Conservation (phyloP, 495 filamentous ascomycete genomes). For the Penicillium atrosanguineum region DNA sequence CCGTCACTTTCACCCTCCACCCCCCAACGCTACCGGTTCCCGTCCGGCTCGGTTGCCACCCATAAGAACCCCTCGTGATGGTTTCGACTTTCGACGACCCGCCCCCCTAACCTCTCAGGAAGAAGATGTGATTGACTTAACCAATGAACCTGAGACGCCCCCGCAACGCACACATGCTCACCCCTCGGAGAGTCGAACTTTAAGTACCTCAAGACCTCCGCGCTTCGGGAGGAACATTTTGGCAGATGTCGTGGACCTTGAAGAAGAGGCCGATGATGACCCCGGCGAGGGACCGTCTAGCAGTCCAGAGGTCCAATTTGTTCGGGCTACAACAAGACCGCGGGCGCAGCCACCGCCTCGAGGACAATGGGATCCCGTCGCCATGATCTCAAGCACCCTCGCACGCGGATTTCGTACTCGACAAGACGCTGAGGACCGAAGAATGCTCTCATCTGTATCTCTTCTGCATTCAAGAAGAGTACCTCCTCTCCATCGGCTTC, state of each 20-base stretch:
- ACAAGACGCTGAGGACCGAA: background rate
- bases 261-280: slow-evolving; percentile 16
- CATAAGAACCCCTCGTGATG: slow-evolving; percentile 42
- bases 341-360: slow-evolving; percentile 4
- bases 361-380: background rate
- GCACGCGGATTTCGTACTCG: background rate
- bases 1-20: slow-evolving; percentile 23
- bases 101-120: slow-evolving; percentile 22
- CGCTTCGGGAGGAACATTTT: slow-evolving; percentile 36
- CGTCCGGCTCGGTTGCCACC: slow-evolving; percentile 25
- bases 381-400: slow-evolving; percentile 1
- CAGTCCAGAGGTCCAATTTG: slow-evolving; percentile 41
- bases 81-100: slow-evolving; percentile 51
- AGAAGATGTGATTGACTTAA: slow-evolving; percentile 54
- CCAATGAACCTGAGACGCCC: slow-evolving; percentile 45
- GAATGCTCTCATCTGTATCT: background rate
- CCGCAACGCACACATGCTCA: slow-evolving; percentile 12
- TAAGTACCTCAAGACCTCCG: slow-evolving; percentile 22
- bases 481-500: background rate
- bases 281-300: slow-evolving; percentile 23
- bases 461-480: background rate
- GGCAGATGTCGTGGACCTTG: slow-evolving; percentile 38
- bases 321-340: slow-evolving; percentile 25
- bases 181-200: slow-evolving; percentile 1
- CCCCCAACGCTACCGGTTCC: slow-evolving; percentile 9